Evolutionary conservation across 116 monocot species (phyloP).

Genomic region (Papilionanthe hybrid): DNA sequence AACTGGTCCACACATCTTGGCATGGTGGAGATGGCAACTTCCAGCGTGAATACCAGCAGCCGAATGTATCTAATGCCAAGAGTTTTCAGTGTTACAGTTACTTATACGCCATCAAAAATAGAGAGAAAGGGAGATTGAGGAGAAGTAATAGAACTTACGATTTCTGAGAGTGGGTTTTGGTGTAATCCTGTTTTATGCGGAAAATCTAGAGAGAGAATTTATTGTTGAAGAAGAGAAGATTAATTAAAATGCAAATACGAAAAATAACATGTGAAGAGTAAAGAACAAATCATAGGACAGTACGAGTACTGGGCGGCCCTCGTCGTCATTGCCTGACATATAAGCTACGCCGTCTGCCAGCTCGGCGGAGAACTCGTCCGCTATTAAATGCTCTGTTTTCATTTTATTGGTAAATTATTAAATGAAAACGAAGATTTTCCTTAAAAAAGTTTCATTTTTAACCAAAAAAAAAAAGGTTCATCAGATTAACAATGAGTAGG

Average conservation of each 20-base stretch:
- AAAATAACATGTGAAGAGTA: not conserved
- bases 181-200: conserved; percentile 87
- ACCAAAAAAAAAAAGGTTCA: not conserved
- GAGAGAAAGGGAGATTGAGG: not conserved
- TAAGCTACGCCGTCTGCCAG: conserved; percentile 83
- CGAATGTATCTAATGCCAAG: conserved; percentile 41
- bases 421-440: not conserved
- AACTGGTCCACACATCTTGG: conserved; percentile 78
- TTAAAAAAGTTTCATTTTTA: not conserved
- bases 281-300: not conserved
- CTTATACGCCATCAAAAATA: not conserved
- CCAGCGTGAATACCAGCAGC: conserved; percentile 84
- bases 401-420: not conserved
- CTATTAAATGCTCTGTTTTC: conserved; percentile 69
- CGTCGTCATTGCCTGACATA: conserved; percentile 88
- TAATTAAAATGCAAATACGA: not conserved
- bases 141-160: conserved; percentile 37
- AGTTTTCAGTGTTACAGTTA: not conserved
- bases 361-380: conserved; percentile 90
- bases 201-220: conserved; percentile 57
- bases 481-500: not conserved
- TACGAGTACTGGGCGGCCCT: conserved; percentile 82
- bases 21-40: conserved; percentile 82
- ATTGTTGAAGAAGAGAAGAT: not conserved
- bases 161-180: conserved; percentile 78